These are phyloP conservation scores for Mycena indigotica DNA, from an alignment of 768 basidiomycete species.

Conservation along the genomic window DNA sequence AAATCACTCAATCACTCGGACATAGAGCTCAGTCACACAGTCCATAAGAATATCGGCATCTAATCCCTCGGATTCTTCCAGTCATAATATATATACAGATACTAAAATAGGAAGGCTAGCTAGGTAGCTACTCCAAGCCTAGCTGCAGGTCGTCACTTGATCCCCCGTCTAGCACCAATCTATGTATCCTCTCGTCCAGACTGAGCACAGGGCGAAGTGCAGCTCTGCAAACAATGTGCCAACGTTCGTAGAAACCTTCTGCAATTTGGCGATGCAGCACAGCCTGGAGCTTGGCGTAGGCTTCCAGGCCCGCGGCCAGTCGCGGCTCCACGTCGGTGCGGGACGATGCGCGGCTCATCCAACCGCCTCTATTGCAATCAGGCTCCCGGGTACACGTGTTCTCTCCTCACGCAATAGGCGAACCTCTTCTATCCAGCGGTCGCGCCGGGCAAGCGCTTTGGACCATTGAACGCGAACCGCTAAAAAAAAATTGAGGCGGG, in stretches of 20 bases:
- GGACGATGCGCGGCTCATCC: not conserved
- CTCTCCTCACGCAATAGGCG: constrained; percentile 25
- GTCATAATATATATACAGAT: not conserved
- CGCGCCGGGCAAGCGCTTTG: constrained; percentile 19
- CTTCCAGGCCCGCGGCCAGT: not conserved
- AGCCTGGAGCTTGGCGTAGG: not conserved
- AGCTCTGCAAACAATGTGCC: not conserved
- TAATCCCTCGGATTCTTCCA: not conserved
- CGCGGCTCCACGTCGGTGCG: not conserved
- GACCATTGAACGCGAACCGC: constrained; percentile 25
- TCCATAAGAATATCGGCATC: not conserved
- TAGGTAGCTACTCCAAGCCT: not conserved
- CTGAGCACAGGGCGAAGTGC: not conserved
- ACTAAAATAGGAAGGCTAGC: not conserved
- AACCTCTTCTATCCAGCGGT: constrained; percentile 27
- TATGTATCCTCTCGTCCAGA: not conserved
- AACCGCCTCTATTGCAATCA: not conserved
- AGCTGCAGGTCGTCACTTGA: too few species aligned
- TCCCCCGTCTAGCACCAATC: not conserved
- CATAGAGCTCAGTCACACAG: not conserved
- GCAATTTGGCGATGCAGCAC: not conserved
- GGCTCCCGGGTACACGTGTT: constrained; percentile 3
- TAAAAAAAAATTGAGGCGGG: not conserved
- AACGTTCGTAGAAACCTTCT: not conserved
- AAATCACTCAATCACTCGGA: too few species aligned